Evolutionary conservation across 148 eudicot genomes (phyloP), one percentile per base, ranked within the genome.

Genomic region (Limonium bicolor): DNA sequence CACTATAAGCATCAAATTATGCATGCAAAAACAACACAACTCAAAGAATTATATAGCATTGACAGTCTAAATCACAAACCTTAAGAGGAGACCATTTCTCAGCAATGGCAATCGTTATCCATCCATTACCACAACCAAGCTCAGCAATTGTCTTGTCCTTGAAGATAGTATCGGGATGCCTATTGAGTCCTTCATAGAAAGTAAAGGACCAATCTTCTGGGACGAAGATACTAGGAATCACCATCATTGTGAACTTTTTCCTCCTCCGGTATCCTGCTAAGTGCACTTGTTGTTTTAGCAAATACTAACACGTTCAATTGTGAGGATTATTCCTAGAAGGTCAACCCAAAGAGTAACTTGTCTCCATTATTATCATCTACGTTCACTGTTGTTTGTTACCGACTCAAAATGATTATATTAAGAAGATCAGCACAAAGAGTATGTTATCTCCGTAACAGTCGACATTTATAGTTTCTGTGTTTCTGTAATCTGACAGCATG

Each of bases 191-290:
- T 67, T 90, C 97, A 56, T 84, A 90, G 52, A 90, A 90, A 6
- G 97, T 90, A 62, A 77, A 90, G 43, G 97, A 90, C 97, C 97
- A 90, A 60, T 90, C 93, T 68, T 90, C 97, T 35, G 97, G 97
- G 42, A 84, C 54, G 63, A 90, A 90, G 53, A 90, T 90, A 69
- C 97, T 90, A 14, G 97, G 97, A 42, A 90, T 84, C 33, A 90
- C 95, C 78, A 90, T 68, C 93, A 78, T 84, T 42, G 87, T 77
- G 65, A 90, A 63, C 61, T 90, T 84, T 50, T 75, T 90, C 64
- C 84, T 80, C 58, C 61, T 70, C 65, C 48, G 69, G 30, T 64
- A 72, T 29, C 95, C 97, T 80, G 70, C 29, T 38, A 36, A 25
- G 12, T 43, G 18, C 19, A 25, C n/a, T n/a, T n/a, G n/a, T n/a